Evolutionary conservation across 495 filamentous ascomycete genomes (phyloP), one percentile per base, ranked within the genome.

Genomic region (Neurospora sp.): DNA sequence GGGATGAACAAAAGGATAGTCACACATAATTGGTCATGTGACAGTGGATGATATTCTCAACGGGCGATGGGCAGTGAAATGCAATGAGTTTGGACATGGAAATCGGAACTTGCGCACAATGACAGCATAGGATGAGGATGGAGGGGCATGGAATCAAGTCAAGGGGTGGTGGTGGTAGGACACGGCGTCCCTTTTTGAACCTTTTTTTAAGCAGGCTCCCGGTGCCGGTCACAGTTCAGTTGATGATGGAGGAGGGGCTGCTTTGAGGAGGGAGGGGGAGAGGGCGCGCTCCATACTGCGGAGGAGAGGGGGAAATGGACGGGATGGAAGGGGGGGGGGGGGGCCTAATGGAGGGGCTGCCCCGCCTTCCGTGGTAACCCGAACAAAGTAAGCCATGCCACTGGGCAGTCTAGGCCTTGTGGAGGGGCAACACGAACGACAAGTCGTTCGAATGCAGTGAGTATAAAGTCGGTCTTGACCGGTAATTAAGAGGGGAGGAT

Each of bases 101-200:
- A 39, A 35, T 69, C 53, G 16, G 16, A 42, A 48, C 70, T 53
- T 41, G 48, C 18, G 72, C 72, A 74, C 71, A 70, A 76, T 76
- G 72, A 72, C 74, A 76, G 68, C 74, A 74, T 74, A 40, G 48
- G 68, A 74, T 74, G 27, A 40, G 48, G 69, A 70, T 41, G 39
- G 40, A 71, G 70, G 42, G 40, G 70, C 70, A 46, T 71, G 42
- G 38, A 71, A 61, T 35, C 35, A 16, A 70, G 18, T 20, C 42
- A 11, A 71, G 7, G 40, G 22, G n/a, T 12, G 22, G 10, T 35
- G 31, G 46, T 61, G 22, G 53, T 35, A 61, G 53, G 53, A 61
- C 53, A 44, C 53, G 22, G 22, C 53, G 53, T 61, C 14, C 22
- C 22, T 31, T 35, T 61, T 31, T 18, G 22, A 61, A 61, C 27